Percentiles rank a stretch among this genome's conserved stretches.
Evolutionary conservation across 495 filamentous ascomycete genomes (phyloP).

Genomic region (Trichoderma asperelloides): DNA sequence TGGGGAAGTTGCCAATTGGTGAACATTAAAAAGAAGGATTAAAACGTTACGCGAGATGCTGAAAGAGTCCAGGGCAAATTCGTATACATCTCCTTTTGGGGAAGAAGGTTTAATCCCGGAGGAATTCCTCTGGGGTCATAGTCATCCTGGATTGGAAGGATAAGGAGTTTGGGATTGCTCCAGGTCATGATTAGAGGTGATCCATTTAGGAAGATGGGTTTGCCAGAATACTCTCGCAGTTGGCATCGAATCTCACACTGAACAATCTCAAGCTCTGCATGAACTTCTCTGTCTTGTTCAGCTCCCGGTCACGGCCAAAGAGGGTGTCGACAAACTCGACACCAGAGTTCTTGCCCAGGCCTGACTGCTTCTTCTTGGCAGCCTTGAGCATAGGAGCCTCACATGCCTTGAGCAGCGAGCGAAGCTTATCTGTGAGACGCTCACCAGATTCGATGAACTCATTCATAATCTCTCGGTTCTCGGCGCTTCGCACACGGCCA

Average conservation of each 20-base stretch:
- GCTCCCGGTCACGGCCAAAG: constrained; percentile 85
- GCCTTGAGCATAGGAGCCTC: constrained; percentile 77
- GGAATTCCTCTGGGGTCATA: neutral
- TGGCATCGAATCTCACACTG: constrained; percentile 92
- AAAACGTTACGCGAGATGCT: neutral
- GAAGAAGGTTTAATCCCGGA: neutral
- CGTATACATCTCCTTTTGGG: neutral
- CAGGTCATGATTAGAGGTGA: neutral
- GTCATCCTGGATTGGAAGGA: neutral
- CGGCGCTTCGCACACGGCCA: constrained; percentile 56
- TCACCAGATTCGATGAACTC: constrained; percentile 92
- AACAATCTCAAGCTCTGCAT: constrained; percentile 90
- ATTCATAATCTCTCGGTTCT: constrained; percentile 72
- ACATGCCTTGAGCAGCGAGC: constrained; percentile 78
- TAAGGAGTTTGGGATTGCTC: neutral
- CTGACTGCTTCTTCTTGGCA: constrained; percentile 50
- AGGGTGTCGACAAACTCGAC: constrained; percentile 96
- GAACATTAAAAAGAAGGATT: neutral
- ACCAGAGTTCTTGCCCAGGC: constrained; percentile 87
- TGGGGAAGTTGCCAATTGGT: neutral
- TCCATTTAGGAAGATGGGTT: constrained; percentile 39
- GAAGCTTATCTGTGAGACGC: constrained; percentile 76
- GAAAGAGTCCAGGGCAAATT: neutral
- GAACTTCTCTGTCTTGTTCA: constrained; percentile 88
- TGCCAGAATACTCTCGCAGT: constrained; percentile 85